Evolutionary conservation across 192 early-diverging fungal species (phyloP).

Genomic region (Coemansia sp.): DNA sequence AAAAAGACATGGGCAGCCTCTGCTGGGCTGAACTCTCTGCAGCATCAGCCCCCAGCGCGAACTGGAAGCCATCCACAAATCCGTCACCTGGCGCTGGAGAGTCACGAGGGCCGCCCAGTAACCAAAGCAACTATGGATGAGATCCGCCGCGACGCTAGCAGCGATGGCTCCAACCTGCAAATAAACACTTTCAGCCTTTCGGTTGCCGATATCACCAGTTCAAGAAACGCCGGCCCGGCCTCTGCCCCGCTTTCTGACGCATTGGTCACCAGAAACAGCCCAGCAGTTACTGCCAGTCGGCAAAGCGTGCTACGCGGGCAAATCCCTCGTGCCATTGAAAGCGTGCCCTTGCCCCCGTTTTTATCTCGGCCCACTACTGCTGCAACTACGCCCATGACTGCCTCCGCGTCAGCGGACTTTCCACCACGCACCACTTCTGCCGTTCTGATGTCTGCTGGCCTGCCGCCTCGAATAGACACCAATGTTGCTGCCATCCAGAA

Average conservation of each 20-base stretch:
- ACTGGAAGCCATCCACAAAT: slow-evolving; percentile 53
- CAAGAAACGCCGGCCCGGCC: slow-evolving; percentile 4
- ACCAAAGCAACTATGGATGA: slow-evolving; percentile 53
- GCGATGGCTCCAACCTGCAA: slow-evolving; percentile 35
- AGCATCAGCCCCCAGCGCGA: slow-evolving; percentile 32
- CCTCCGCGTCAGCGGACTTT: slow-evolving; percentile 16
- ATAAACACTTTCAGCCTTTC: slow-evolving; percentile 38
- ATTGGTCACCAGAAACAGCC: slow-evolving; percentile 2
- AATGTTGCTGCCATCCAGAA: slow-evolving; percentile 3
- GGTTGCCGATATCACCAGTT: neutral
- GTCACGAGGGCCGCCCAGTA: slow-evolving; percentile 48
- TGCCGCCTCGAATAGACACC: slow-evolving; percentile 35
- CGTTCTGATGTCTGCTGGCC: slow-evolving; percentile 12
- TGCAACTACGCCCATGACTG: slow-evolving; percentile 14
- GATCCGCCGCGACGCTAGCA: slow-evolving; percentile 48
- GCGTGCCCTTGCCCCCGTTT: neutral
- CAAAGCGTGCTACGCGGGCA: neutral
- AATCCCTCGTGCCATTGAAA: neutral
- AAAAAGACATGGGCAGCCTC: slow-evolving; percentile 36
- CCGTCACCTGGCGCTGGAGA: slow-evolving; percentile 53
- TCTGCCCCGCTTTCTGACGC: slow-evolving; percentile 9
- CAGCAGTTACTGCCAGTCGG: slow-evolving; percentile 16
- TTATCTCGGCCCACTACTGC: neutral
- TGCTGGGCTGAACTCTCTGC: slow-evolving; percentile 27
- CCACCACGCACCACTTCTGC: slow-evolving; percentile 50